Base-by-base conservation (phyloP, 495 filamentous ascomycete species). In the Penicillium angulare region DNA sequence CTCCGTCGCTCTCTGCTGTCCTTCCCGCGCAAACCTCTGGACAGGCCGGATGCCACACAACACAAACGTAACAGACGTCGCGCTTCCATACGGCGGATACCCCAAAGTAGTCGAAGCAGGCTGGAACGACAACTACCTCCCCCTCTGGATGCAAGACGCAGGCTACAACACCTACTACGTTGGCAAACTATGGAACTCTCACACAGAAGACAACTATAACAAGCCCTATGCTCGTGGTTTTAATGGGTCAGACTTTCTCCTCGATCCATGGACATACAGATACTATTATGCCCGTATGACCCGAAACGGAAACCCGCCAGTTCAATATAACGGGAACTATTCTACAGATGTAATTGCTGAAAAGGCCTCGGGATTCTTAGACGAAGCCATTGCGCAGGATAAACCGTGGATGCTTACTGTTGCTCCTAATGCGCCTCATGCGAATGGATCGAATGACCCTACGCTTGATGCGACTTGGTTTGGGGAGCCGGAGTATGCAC, bases 111-210 rank as follows among this genome's bases (percentile, higher is more conserved):
- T 86, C 32, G 58, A 56, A 16, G 76, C 80, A 23, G 83, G 85
- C 2, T 69, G 79, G 49, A 87, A 88, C 56, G 73, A 82, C 12
- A 75, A 79, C 50, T 87, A 84, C 52, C 76, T 88, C 2, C 84
- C 85, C 1, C 49, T 85, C 4, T 88, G 85, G 85, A 73, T 88
- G 22, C 84, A 88, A 56, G 62, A 82, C 10, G 79, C 79, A 2
- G 83, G 83, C 20, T 86, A 87, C 60, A 75, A 81, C 56, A 88
- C 85, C 0, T 87, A 86, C 66, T 87, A 87, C 61, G 79, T 79
- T 5, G 84, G 86, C 32, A 89, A 88, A 62, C 72, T 89, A 3
- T 84, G 82, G 67, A 88, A 88, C 55, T 71, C 73, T 1, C 80
- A 85, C 55, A 78, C 75, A 1, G 62, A 73, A 7, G 53, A 75